Evolutionary conservation across 306 rosid species (phyloP), one percentile per base, ranked within the genome.

Genomic region (Cucurbita pepo): DNA sequence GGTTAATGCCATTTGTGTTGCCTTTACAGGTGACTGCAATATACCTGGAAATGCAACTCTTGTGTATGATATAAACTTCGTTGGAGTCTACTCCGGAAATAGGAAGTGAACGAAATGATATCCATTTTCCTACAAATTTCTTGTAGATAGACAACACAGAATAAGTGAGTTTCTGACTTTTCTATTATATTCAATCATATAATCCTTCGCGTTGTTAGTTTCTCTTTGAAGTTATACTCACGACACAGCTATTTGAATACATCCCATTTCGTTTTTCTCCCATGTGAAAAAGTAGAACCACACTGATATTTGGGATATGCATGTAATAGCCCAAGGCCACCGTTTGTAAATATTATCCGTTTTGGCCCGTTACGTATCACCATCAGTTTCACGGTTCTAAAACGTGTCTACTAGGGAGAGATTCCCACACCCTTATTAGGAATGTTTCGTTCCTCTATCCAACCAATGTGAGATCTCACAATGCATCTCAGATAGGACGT

Each of bases 1-100:
- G 72, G 41, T 86, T 64, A n/a, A 64, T 79, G 45, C 36, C 45
- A 34, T 30, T 21, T 77, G 15, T 56, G 19, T 65, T 76, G 76
- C 57, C 81, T 78, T 47, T 76, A 50, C 77, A 94, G 99, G 99
- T 80, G 99, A 94, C 83, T 94, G 97, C 86, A 91, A 91, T 72
- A 83, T 91, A 81, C 97, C 97, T 8, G 96, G 84, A 69, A 91
- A 94, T 78, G 95, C 99, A 52, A 88, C 95, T 78, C 96, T 94
- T 77, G 80, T 89, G 47, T 94, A 94, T 71, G 97, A 91, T 77
- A 85, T 94, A 79, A 85, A 86, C 0, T 86, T 94, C 69, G 74
- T 89, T 9, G 90, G 88, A 54, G 40, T 89, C 79, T 94, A 94
- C 89, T 83, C 89, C 6, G 96, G 98, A 72, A 94, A 94, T 77